Base-by-base conservation (phyloP, 345 rosid species). In the Geranium rotundifolium region DNA sequence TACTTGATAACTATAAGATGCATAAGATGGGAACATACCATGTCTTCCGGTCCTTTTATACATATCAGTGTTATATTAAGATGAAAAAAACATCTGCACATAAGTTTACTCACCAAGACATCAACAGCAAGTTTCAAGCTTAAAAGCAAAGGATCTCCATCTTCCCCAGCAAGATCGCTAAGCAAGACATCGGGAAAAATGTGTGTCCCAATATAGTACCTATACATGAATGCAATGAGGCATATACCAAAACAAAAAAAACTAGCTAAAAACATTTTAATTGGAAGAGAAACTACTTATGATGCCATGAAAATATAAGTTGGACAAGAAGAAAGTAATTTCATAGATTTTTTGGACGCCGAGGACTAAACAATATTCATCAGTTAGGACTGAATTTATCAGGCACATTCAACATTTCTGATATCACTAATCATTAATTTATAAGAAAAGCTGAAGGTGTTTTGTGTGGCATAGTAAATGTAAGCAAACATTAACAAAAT, bases 101-200 rank as follows among this genome's bases (percentile, higher is more conserved):
- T 34, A 46, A 46, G 52, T 46, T 46, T 46, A 78, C 95, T 82
- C 67, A 92, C 98, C 89, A 92, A 77, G 71, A 92, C 98, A 84
- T 92, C 97, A 62, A 92, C 91, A 5, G 98, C 81, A 65, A 92
- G 91, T 79, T 92, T 92, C 80, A 92, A 81, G 81, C 98, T 92
- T 67, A 87, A 68, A 66, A 91, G 93, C 79, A 87, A 77, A 67
- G 88, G 81, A 73, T 89, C 87, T 62, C 95, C 91, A 72, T 87
- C 91, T 68, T 90, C 85, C 19, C 98, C 96, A 71, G 97, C 91
- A 71, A 92, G 87, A 67, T 87, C 97, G 83, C 84, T 92, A 71
- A 92, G 87, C 81, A 92, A 76, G 78, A 87, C 98, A 78, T 89
- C 89, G 19, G 98, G 98, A 74, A 89, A 92, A 76, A 92, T 69